phyloP scores from a whole-genome alignment of 192 early-diverging fungal species.

The Coemansia sp. region DNA sequence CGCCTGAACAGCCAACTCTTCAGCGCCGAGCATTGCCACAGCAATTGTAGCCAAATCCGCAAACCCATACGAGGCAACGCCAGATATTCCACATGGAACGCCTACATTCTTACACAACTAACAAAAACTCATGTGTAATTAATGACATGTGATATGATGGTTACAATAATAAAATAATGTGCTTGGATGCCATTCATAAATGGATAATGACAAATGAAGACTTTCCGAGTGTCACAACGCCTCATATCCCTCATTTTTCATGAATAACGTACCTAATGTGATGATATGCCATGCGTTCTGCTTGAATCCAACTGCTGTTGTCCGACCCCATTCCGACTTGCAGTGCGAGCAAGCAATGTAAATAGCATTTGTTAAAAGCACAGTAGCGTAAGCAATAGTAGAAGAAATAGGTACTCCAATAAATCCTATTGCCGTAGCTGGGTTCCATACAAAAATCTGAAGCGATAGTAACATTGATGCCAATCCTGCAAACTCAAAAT shows the following conservation, averaged over 20 bases:
- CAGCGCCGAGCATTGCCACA: constrained; percentile 74
- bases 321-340: constrained; percentile 39
- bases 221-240: neutral
- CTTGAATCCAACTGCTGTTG: constrained; percentile 25
- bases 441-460: constrained; percentile 68
- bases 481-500: constrained; percentile 68
- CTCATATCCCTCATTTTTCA: neutral
- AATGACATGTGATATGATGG: neutral
- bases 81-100: constrained; percentile 44
- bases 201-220: neutral
- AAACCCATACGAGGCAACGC: constrained; percentile 50
- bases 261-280: constrained; percentile 25
- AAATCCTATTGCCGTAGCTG: constrained; percentile 58
- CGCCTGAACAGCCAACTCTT: constrained; percentile 79
- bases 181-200: neutral
- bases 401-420: constrained; percentile 72
- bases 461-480: constrained; percentile 73
- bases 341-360: constrained; percentile 56
- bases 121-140: neutral
- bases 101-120: constrained; percentile 12
- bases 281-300: constrained; percentile 34
- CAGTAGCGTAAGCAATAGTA: constrained; percentile 59
- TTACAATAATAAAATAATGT: neutral
- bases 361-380: constrained; percentile 57
- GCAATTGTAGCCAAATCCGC: constrained; percentile 73